Conservation (phyloP, 495 filamentous ascomycete species). For the Aspergillus kassunensis region DNA sequence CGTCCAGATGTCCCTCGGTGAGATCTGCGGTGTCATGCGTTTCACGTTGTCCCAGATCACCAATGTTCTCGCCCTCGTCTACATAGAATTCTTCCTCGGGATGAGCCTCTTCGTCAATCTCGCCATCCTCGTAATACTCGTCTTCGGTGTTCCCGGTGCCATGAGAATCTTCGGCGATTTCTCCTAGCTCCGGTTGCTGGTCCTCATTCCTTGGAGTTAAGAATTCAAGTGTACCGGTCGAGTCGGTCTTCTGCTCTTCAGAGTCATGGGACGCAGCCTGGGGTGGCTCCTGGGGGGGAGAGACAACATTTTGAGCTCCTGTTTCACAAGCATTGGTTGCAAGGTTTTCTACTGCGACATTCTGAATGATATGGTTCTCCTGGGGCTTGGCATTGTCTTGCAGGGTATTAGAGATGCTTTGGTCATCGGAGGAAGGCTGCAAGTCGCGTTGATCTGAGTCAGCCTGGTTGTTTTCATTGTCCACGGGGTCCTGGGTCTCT, state of each 20-base stretch:
- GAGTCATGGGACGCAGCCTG: slow-evolving; percentile 23
- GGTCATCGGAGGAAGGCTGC: slow-evolving; percentile 1
- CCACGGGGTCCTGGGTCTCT: slow-evolving; percentile 11
- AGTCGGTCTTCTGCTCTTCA: slow-evolving; percentile 31
- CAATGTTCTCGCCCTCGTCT: slow-evolving; percentile 9
- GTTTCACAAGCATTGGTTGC: not conserved
- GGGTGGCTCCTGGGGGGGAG: not conserved
- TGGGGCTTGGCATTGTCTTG: slow-evolving; percentile 6
- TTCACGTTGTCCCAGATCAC: slow-evolving; percentile 16
- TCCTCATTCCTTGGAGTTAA: slow-evolving; percentile 13
- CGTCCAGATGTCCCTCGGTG: slow-evolving; percentile 16
- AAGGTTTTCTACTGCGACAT: not conserved
- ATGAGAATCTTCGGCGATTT: slow-evolving; percentile 7
- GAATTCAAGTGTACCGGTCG: slow-evolving; percentile 27
- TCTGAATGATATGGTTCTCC: not conserved
- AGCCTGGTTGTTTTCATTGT: not conserved
- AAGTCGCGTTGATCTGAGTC: not conserved
- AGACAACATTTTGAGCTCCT: slow-evolving; percentile 8
- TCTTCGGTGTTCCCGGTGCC: slow-evolving; percentile 14
- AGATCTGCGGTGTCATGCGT: slow-evolving; percentile 17
- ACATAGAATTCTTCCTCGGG: slow-evolving; percentile 17
- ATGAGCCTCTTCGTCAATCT: slow-evolving; percentile 13
- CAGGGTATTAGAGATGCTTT: slow-evolving; percentile 7
- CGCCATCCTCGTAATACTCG: slow-evolving; percentile 17
- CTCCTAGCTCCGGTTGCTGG: slow-evolving; percentile 17